phyloP scores from a whole-genome alignment of 208 protist genomes.

The Trypanosoma conorhini region DNA sequence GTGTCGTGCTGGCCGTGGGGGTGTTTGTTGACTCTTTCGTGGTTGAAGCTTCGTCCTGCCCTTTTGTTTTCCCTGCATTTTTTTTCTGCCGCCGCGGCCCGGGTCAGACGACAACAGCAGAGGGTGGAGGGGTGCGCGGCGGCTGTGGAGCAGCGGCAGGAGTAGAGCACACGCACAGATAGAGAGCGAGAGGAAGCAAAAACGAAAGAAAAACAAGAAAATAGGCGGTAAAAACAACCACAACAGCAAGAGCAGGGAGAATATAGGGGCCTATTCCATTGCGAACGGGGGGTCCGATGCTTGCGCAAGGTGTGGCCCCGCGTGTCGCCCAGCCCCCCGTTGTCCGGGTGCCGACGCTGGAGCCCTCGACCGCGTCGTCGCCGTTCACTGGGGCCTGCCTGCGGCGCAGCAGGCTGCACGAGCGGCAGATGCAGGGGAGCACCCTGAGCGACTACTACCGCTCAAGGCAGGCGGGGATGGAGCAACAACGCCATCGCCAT shows the following conservation, averaged over 20 bases:
- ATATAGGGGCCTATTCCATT: not conserved
- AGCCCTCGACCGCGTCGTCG: constrained; percentile 11
- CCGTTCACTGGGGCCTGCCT: not conserved
- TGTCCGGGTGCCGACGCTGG: constrained; percentile 28
- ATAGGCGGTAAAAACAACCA: not conserved
- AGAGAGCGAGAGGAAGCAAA: too few relatives aligned
- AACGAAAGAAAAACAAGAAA: not conserved
- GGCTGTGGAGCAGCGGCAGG: not conserved
- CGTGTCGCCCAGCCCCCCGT: constrained; percentile 7
- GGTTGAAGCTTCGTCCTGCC: not conserved
- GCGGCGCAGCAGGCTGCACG: not conserved
- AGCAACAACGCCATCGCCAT: not conserved
- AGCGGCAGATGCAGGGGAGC: not conserved
- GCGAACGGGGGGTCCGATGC: constrained; percentile 1
- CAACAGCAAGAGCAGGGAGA: not conserved
- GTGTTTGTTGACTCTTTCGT: not conserved
- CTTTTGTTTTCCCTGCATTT: constrained; percentile 4
- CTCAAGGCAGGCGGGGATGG: not conserved
- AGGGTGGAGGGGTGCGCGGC: not conserved
- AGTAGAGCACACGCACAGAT: not conserved
- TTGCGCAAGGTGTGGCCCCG: not conserved
- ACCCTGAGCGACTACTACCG: constrained; percentile 26
- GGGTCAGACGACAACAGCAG: not conserved
- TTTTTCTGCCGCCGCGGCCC: not conserved
- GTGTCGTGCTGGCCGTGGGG: not conserved